phyloP scores from a whole-genome alignment of 2,329 filamentous ascomycete species.

The Verticillium alfalfae region DNA sequence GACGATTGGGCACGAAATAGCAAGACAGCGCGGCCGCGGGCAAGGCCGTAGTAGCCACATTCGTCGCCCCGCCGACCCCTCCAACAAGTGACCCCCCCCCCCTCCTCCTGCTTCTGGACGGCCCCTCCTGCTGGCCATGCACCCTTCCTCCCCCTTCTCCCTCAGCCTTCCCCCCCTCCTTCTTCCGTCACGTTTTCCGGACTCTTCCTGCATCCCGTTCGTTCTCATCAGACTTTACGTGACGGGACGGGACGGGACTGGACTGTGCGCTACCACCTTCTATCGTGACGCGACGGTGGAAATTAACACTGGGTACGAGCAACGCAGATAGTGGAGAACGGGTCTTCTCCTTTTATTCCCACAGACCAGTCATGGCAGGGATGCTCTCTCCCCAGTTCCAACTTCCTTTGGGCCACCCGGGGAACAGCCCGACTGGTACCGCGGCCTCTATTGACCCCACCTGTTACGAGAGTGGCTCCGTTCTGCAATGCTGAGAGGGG shows the following conservation, averaged over 20 bases:
- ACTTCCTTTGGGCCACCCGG: not conserved
- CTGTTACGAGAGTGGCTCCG: not conserved
- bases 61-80: not conserved
- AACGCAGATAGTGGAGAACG: not conserved
- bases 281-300: slow-evolving; percentile 1
- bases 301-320: not conserved
- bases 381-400: not conserved
- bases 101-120: slow-evolving; percentile 1
- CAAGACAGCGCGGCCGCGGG: not conserved
- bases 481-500: not conserved
- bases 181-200: not conserved
- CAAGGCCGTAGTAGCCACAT: not conserved
- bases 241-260: not conserved
- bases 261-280: slow-evolving; percentile 7
- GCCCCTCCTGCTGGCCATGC: slow-evolving; percentile 2
- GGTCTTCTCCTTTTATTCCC: slow-evolving; percentile 5
- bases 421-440: not conserved
- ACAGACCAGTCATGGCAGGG: not conserved
- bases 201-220: slow-evolving; percentile 2
- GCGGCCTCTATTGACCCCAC: not conserved
- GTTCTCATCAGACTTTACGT: slow-evolving; percentile 3
- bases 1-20: not conserved
- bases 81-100: not conserved
- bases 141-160: not conserved
- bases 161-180: not conserved